Conservation (phyloP, 176 grass and related monocot species). For the Avena atlantica region DNA sequence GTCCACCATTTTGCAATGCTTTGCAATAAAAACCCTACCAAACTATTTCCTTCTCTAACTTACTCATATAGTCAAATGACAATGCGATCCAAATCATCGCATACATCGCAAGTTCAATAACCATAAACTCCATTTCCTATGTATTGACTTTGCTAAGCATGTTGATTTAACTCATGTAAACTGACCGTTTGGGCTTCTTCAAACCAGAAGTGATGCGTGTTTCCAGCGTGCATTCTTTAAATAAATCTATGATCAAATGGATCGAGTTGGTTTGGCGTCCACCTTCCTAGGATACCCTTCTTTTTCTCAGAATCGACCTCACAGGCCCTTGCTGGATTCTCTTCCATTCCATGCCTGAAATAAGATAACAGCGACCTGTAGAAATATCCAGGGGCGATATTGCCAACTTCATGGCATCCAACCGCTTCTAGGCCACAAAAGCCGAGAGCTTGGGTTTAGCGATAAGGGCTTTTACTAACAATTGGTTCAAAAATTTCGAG, state of each 20-base stretch:
- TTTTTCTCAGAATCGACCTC: background rate
- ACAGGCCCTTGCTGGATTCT: background rate
- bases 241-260: background rate
- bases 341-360: background rate
- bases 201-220: no score
- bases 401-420: background rate
- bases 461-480: conserved; percentile 51
- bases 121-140: no score
- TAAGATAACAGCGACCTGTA: background rate
- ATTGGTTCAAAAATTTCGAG: conserved; percentile 31
- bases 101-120: no score
- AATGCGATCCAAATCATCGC: no score
- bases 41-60: no score
- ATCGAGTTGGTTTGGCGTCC: background rate
- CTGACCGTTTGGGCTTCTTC: no score
- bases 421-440: conserved; percentile 33
- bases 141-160: no score
- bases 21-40: no score
- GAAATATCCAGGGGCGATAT: background rate
- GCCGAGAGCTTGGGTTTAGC: conserved; percentile 31
- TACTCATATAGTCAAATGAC: no score
- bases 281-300: background rate
- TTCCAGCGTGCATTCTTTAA: no score
- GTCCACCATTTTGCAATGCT: no score
- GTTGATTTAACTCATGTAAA: no score